Base-by-base conservation (phyloP, 2,329 filamentous ascomycete genomes). In the Penicillium oxalicum region DNA sequence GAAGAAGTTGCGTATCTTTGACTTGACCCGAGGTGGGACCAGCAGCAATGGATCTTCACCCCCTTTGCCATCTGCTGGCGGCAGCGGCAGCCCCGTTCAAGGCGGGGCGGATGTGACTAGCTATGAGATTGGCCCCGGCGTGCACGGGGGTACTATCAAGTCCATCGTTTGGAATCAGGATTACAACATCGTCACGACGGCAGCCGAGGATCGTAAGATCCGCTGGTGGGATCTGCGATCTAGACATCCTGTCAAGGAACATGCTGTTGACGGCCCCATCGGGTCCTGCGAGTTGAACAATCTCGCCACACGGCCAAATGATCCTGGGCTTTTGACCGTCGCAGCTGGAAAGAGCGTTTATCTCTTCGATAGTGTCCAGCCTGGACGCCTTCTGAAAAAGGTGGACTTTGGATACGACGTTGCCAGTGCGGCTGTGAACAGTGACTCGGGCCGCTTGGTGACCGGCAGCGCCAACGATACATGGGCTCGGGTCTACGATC, bases 1-100 rank as follows among this genome's bases (percentile, higher is more conserved):
- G 73, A 97, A 96, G 78, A 96, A 93, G 71, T 80, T 98, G 45
- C 88, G 91, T 45, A 86, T 98, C 54, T 98, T 93, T 64, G 91
- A 97, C 61, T 76, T 98, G 12, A 82, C 82, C 12, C 81, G 83
- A 51, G 61, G 64, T 25, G 55, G 61, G 5, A 66, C 60, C 48
- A 65, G 56, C 38, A 71, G 65, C 55, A 68, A 61, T 42, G 59
- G 60, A 32, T 72, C 69, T 7, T 67, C 69, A 8, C 66, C 74
- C 50, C 60, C 72, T 35, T 58, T 68, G 58, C 52, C 67, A 18
- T 27, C 33, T 8, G 71, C 69, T 5, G 40, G 51, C 0, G 38
- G 55, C 33, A 62, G 54, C 25, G 65, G 61, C 48, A 70, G 59
- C 38, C 68, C 52, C 46, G 25, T 36, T 5, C 42, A 37, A n/a